A percentile compares a stretch with the other conserved stretches of the same genome.
Evolutionary conservation across 495 filamentous ascomycete genomes (phyloP).

Genomic region (Penicillium tannophilum): DNA sequence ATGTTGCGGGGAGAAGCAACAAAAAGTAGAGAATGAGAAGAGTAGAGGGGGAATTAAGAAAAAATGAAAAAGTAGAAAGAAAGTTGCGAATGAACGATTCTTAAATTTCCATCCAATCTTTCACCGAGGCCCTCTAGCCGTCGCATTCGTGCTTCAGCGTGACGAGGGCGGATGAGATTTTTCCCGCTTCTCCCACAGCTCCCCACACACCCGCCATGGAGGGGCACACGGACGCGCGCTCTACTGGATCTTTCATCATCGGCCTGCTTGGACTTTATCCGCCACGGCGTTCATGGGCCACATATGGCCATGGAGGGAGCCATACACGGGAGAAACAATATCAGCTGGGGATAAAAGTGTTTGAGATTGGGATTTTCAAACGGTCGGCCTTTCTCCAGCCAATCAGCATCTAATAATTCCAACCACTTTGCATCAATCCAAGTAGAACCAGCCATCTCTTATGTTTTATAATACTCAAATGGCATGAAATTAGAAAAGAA

Average conservation of each 20-base stretch:
- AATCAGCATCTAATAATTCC: not conserved
- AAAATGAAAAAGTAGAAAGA: conserved; percentile 1
- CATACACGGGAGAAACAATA: conserved; percentile 9
- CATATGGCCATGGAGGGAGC: not conserved
- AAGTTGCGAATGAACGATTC: conserved; percentile 2
- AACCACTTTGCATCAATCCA: not conserved
- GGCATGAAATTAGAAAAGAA: no score
- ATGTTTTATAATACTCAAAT: no score
- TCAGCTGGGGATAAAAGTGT: not conserved
- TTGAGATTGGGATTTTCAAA: not conserved
- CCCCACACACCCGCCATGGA: conserved; percentile 24
- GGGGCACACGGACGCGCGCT: conserved; percentile 1
- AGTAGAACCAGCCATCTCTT: no score
- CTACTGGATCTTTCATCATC: conserved; percentile 6
- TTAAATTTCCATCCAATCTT: conserved; percentile 14
- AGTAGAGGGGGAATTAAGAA: not conserved
- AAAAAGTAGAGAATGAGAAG: not conserved
- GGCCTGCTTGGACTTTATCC: conserved; percentile 26
- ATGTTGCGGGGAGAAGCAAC: not conserved
- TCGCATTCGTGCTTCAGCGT: conserved; percentile 10
- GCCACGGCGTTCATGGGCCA: conserved; percentile 1
- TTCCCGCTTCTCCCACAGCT: conserved; percentile 34
- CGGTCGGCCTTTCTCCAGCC: not conserved
- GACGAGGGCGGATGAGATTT: conserved; percentile 26
- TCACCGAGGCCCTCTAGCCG: conserved; percentile 20